Percentiles rank a stretch among this genome's conserved stretches.
phyloP scores from a whole-genome alignment of 192 early-diverging fungal species.

The Thoreauomyces humboldtii region DNA sequence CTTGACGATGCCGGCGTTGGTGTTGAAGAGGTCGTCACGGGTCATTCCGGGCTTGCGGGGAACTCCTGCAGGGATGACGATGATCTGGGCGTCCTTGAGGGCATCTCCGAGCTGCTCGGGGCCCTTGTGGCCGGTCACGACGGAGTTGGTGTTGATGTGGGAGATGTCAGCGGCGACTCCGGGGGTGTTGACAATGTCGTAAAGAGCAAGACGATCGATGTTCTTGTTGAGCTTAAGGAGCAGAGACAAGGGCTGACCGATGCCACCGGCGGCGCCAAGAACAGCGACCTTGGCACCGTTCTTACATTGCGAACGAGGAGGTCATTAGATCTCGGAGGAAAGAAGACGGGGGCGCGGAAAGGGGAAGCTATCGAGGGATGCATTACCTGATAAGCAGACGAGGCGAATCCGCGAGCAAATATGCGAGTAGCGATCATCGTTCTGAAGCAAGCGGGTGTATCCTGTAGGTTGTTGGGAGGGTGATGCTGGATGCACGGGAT shows the following conservation, averaged over 20 bases:
- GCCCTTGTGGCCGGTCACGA: constrained; percentile 73
- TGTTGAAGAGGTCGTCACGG: constrained; percentile 97
- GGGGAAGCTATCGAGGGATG: not conserved
- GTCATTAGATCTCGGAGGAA: not conserved
- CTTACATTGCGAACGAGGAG: not conserved
- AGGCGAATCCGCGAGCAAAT: constrained; percentile 56
- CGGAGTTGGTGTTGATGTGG: constrained; percentile 82
- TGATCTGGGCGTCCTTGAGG: constrained; percentile 64
- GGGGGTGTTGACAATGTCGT: constrained; percentile 96
- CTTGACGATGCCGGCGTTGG: constrained; percentile 93
- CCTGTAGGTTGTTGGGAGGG: too few relatives aligned
- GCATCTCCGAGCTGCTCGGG: constrained; percentile 65
- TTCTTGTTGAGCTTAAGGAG: constrained; percentile 85
- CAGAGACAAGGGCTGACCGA: constrained; percentile 95
- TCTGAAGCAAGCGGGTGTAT: not conserved
- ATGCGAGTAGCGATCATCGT: constrained; percentile 39
- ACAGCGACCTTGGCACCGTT: constrained; percentile 47
- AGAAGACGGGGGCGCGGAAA: not conserved
- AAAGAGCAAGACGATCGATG: constrained; percentile 85
- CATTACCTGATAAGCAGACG: constrained; percentile 52
- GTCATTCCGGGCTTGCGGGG: constrained; percentile 99
- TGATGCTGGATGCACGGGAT: too few relatives aligned
- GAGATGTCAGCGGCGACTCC: constrained; percentile 95
- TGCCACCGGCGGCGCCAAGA: constrained; percentile 81
- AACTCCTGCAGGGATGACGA: constrained; percentile 95